These are phyloP conservation scores for Fusarium pseudograminearum DNA, from an alignment of 2,329 filamentous ascomycete genomes.

Conservation along the genomic window DNA sequence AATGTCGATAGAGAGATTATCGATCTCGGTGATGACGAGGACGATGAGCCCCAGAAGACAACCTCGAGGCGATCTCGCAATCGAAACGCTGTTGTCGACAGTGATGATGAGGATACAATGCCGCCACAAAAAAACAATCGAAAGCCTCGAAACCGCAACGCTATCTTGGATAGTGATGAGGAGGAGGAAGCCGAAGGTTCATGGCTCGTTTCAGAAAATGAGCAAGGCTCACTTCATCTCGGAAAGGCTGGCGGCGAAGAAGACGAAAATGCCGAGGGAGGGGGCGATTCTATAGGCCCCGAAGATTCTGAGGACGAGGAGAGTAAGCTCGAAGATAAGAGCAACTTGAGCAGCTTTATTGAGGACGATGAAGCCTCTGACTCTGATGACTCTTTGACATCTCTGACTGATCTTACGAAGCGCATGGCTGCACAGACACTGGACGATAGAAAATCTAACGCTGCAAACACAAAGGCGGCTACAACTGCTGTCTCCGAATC, in stretches of 20 bases:
- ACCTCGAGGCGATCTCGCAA: slow-evolving; percentile 27
- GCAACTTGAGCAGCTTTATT: slow-evolving; percentile 67
- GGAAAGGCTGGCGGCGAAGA: slow-evolving; percentile 86
- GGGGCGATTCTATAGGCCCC: slow-evolving; percentile 80
- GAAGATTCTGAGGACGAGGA: slow-evolving; percentile 73
- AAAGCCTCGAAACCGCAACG: slow-evolving; percentile 63
- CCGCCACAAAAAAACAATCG: slow-evolving; percentile 44
- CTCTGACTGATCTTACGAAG: slow-evolving; percentile 54
- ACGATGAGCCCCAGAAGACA: slow-evolving; percentile 38
- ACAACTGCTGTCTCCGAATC: slow-evolving; percentile 32
- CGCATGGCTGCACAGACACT: slow-evolving; percentile 55
- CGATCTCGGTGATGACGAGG: slow-evolving; percentile 34
- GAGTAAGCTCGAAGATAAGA: slow-evolving; percentile 64
- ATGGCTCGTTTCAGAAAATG: slow-evolving; percentile 80
- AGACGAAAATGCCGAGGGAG: slow-evolving; percentile 89
- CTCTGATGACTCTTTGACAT: slow-evolving; percentile 52
- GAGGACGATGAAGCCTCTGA: slow-evolving; percentile 62
- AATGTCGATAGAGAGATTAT: slow-evolving; percentile 33
- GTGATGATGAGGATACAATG: slow-evolving; percentile 37
- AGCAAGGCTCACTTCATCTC: slow-evolving; percentile 71
- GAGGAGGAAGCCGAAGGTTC: slow-evolving; percentile 77
- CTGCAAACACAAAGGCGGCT: slow-evolving; percentile 32
- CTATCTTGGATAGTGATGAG: slow-evolving; percentile 75
- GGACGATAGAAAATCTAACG: slow-evolving; percentile 42
- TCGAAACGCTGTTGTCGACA: slow-evolving; percentile 33